Base-by-base conservation (phyloP, 176 grass and related monocot genomes). In the Oryza coarctata region DNA sequence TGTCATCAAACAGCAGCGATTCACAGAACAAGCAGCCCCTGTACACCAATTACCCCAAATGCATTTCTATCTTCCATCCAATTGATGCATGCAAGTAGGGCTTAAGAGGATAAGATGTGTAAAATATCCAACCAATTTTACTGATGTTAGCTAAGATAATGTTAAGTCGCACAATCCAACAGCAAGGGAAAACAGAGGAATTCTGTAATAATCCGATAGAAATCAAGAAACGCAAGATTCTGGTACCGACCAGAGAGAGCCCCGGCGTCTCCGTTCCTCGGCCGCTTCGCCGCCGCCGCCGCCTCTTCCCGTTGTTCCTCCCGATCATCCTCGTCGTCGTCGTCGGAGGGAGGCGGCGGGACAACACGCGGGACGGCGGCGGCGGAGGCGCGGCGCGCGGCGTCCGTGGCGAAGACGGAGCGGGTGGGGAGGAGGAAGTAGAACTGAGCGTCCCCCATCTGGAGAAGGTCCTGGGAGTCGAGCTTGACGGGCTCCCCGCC, bases 401-500 rank as follows among this genome's bases (percentile, higher is more conserved):
- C 14, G 49, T 38, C 73, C 70, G 23, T 20, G 22, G 87, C 89
- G 63, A 94, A 97, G 58, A 97, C 85, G 83, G 94, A 97, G 38
- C 91, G 87, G 34, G 85, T 82, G 14, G 94, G 94, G 70, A 97
- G 90, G 44, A 97, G 94, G 80, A 97, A 97, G 80, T 97, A 97
- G 83, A 97, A 97, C 82, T 90, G 87, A 25, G 87, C 74, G 45
- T 97, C 91, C 3, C 94, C 94, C 73, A 92, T 97, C 90, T 97
- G 91, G 27, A 97, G 89, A 58, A 97, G 89, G 82, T 97, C 94
- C 87, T 97, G 89, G 28, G 94, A 97, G 61, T 97, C 89, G 45
- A 97, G 91, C 77, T 97, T 97, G 80, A 97, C 77, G 67, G 74
- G 89, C 18, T 85, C 38, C 9, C 67, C 69, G 6, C 85, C 87